Base-by-base conservation (phyloP, 169 alveolate species). In the Cryptosporidium parvum region DNA sequence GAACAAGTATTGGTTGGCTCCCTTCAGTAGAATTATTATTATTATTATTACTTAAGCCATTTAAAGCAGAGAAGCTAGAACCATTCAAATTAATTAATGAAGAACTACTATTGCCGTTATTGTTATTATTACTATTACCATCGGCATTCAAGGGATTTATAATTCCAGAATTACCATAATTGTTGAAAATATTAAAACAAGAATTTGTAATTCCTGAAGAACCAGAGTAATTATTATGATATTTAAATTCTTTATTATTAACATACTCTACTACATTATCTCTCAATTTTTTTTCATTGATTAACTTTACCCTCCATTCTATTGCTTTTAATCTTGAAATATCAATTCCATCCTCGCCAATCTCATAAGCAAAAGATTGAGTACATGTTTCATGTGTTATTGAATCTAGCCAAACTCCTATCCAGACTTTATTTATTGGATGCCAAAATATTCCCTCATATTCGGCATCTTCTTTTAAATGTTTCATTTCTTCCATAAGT, bases 361-460 rank as follows among this genome's bases (percentile, higher is more conserved):
- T 65, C 29, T 80, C 89, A 65, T 59, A 52, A 35, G 73, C 45
- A 80, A 80, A 80, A n/a, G 89, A 59, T 23, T 80, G 89, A 61
- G 89, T 80, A 23, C 68, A 80, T 29, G 89, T 65, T 80, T 80
- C 89, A 21, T 80, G 73, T 1, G 89, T 80, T 2, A 80, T 80
- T 45, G 89, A 65, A 33, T 80, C 75, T n/a, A 80, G 21, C 89
- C 89, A 80, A 23, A 80, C 89, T 45, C 80, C 89, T 21, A 80
- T 80, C 89, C 89, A 80, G 2, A 59, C 75, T 65, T 80, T 59
- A 59, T 59, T 80, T 35, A 80, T 80, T 42, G 89, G 89, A 62
- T 80, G 89, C 89, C 89, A 80, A 62, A 80, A 80, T 80, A 80
- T 65, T 6, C 89, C 89, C 56, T 80, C 89, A 16, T 80, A 48